phyloP scores from a whole-genome alignment of 805 yeast genomes.

The Lipomyces starkeyi region DNA sequence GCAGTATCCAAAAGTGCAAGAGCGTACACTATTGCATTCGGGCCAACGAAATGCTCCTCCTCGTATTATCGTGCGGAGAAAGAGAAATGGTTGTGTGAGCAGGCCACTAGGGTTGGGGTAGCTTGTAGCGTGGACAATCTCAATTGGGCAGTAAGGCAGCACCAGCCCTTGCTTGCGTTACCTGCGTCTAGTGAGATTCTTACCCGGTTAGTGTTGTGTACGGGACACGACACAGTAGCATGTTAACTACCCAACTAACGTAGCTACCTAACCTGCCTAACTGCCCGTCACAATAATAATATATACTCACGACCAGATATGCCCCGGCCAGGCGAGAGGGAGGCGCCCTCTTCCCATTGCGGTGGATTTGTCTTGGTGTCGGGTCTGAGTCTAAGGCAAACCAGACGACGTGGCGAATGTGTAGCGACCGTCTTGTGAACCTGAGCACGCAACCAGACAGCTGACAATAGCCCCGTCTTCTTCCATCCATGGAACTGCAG shows the following conservation, averaged over 20 bases:
- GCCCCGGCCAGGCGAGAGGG: too few relatives aligned
- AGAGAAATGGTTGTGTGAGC: too few relatives aligned
- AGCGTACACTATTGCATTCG: not conserved
- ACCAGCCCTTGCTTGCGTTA: constrained; percentile 1
- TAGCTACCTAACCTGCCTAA: too few relatives aligned
- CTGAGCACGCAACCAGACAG: not conserved
- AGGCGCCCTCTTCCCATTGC: not conserved
- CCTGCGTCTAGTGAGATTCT: not conserved
- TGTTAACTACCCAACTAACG: too few relatives aligned
- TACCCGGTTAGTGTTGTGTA: not conserved
- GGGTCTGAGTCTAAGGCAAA: not conserved
- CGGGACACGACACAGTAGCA: not conserved
- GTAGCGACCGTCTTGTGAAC: not conserved
- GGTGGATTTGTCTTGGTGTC: not conserved
- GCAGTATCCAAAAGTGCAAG: not conserved
- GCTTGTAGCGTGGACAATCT: not conserved
- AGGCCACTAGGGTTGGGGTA: not conserved
- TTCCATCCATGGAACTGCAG: not conserved
- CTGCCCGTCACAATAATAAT: too few relatives aligned
- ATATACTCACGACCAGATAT: too few relatives aligned
- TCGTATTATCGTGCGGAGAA: too few relatives aligned
- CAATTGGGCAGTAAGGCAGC: not conserved
- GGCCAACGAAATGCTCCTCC: too few relatives aligned
- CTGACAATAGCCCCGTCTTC: not conserved
- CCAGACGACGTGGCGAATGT: not conserved